A percentile compares a stretch with the other conserved stretches of the same genome.
Conservation (phyloP, 2,329 filamentous ascomycete genomes). For the Tolypocladium guangdongense region DNA sequence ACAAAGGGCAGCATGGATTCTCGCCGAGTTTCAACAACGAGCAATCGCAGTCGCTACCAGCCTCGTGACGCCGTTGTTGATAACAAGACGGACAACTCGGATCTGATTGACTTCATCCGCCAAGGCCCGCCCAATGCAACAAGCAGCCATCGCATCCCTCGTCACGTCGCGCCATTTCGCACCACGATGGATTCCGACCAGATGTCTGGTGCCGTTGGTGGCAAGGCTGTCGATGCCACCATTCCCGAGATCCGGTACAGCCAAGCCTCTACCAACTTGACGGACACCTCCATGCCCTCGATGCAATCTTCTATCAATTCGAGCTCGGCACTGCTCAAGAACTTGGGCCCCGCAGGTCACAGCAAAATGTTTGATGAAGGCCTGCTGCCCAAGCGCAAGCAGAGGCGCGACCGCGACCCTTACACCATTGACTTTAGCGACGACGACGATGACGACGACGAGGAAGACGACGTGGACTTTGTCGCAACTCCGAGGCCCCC, state of each 20-base stretch:
- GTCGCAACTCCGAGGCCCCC: conserved; percentile 26
- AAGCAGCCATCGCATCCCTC: conserved; percentile 61
- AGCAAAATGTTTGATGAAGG: conserved; percentile 36
- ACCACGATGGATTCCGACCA: conserved; percentile 82
- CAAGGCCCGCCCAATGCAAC: conserved; percentile 60
- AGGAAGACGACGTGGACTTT: conserved; percentile 38
- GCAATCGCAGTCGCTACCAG: conserved; percentile 45
- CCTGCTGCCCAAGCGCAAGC: conserved; percentile 60
- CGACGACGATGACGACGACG: conserved; percentile 43
- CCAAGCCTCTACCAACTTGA: conserved; percentile 44
- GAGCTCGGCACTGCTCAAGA: conserved; percentile 54
- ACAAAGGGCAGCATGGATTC: conserved; percentile 27
- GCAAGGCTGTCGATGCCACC: conserved; percentile 45
- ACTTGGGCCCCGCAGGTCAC: conserved; percentile 20
- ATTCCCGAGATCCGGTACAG: conserved; percentile 45
- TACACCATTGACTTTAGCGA: conserved; percentile 85
- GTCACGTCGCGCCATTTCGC: conserved; percentile 74
- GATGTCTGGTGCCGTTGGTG: conserved; percentile 42
- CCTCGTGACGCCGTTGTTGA: conserved; percentile 61
- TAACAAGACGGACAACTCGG: conserved; percentile 58
- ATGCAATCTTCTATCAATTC: conserved; percentile 63
- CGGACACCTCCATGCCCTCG: conserved; percentile 44
- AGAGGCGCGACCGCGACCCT: conserved; percentile 70
- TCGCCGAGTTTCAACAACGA: conserved; percentile 25
- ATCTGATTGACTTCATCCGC: conserved; percentile 91